Base-by-base conservation (phyloP, 768 basidiomycete genomes). In the Rhizopogon roseolus region DNA sequence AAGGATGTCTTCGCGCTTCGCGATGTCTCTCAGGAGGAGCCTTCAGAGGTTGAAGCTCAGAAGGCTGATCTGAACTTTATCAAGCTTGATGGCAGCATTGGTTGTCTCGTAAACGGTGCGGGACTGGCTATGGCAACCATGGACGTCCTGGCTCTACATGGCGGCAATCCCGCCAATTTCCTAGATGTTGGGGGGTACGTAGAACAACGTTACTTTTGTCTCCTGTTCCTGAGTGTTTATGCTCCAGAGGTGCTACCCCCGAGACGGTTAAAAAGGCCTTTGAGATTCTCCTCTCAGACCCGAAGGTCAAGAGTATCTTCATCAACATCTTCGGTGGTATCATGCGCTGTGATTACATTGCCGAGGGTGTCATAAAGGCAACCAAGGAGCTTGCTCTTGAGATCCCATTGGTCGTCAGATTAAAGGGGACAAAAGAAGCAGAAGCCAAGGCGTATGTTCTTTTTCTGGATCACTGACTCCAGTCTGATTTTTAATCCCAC, bases 221-320 rank as follows among this genome's bases (percentile, higher is more conserved):
- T 16, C 54, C 25, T 16, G 27, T 29, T 36, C 2, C 49, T 56
- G 13, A 55, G 7, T n/a, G 56, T 50, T 36, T 27, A 19, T 51
- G n/a, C 25, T 54, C 3, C 64, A 91, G 91, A 68, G 95, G 96
- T 63, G 97, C 97, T 34, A 98, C 96, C 13, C 94, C 97, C n/a
- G 92, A 97, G 66, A 98, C 97, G 5, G 97, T 99, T 62, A 99
- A 98, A 81, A 98, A 95, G 73, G 97, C 97, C 3, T 99, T 99
- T 63, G 94, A 98, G 73, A 90, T 99, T 61, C 80, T 99, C 22
- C 78, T 96, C 22, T 73, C 82, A 43, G 94, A 98, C 66, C 84
- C 86, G 58, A 90, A 91, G 68, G 96, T 98, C 63, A 96, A 95
- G 80, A 90, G 90, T 54, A 99, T 99, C 63, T 98, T 98, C 70